Evolutionary conservation across 108 stramenopile genomes (phyloP).

Genomic region (Stephanodiscus triporus): DNA sequence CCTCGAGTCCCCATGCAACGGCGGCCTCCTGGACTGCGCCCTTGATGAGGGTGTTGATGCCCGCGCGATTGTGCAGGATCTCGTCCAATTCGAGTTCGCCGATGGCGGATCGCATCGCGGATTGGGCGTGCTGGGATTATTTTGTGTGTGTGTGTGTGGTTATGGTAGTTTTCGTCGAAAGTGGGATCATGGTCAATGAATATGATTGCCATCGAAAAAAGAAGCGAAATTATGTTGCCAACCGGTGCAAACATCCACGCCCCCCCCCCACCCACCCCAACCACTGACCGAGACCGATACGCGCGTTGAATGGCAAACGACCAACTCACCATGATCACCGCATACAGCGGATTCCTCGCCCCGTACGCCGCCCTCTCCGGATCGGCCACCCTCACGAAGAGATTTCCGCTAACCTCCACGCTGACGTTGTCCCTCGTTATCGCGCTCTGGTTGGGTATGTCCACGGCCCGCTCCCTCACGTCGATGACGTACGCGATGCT

Average conservation of each 20-base stretch:
- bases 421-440: conserved; percentile 98
- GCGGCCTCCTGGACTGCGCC: conserved; percentile 92
- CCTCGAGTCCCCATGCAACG: conserved; percentile 97
- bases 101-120: conserved; percentile 96
- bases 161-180: neutral
- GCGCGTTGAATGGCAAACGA: neutral
- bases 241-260: neutral
- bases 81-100: conserved; percentile 99
- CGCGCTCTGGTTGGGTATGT: conserved; percentile 91
- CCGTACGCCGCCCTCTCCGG: conserved; percentile 95
- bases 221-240: neutral
- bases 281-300: neutral
- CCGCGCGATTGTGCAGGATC: conserved; percentile 93
- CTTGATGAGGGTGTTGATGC: conserved; percentile 91
- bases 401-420: conserved; percentile 97
- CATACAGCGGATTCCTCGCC: conserved; percentile 93
- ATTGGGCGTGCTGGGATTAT: conserved; percentile 87
- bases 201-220: too few relatives aligned
- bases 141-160: neutral
- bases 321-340: conserved; percentile 86
- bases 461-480: conserved; percentile 92
- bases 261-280: neutral
- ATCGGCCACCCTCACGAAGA: conserved; percentile 93
- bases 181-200: neutral
- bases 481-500: conserved; percentile 94